Evolutionary conservation across 495 filamentous ascomycete genomes (phyloP).

Genomic region (Aspergillus coremiiformis): DNA sequence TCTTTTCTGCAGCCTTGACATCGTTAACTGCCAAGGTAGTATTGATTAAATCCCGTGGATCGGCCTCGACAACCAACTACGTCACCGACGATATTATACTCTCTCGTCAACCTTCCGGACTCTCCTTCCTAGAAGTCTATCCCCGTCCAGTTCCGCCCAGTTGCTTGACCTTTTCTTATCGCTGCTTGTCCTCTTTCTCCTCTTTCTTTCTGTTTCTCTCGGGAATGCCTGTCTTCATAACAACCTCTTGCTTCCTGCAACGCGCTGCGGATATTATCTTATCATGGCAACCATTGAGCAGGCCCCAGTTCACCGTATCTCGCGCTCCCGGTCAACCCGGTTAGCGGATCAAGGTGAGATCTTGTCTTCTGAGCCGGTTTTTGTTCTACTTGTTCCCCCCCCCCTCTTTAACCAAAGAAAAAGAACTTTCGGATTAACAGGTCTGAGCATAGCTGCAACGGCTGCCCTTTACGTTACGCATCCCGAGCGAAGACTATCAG

Average conservation of each 20-base stretch:
- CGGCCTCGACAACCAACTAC: conserved; percentile 19
- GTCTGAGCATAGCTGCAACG: conserved; percentile 36
- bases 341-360: conserved; percentile 40
- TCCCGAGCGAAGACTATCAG: conserved; percentile 32
- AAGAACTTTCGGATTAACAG: not conserved
- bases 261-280: conserved; percentile 5
- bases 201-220: not conserved
- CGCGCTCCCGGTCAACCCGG: conserved; percentile 25
- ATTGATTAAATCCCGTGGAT: conserved; percentile 9
- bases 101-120: conserved; percentile 25
- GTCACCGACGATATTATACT: conserved; percentile 14
- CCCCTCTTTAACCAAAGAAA: too few species aligned
- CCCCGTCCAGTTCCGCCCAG: not conserved
- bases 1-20: not conserved
- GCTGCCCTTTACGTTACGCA: conserved; percentile 47
- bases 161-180: conserved; percentile 8
- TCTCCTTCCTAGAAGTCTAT: conserved; percentile 17
- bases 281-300: conserved; percentile 30
- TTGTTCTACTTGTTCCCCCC: not conserved
- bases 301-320: conserved; percentile 11
- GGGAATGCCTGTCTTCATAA: conserved; percentile 14
- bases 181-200: conserved; percentile 1
- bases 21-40: not conserved
- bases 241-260: conserved; percentile 4
- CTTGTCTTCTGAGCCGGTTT: not conserved